Base-by-base conservation (phyloP, 2,329 filamentous ascomycete species). In the Colletotrichum sp. region DNA sequence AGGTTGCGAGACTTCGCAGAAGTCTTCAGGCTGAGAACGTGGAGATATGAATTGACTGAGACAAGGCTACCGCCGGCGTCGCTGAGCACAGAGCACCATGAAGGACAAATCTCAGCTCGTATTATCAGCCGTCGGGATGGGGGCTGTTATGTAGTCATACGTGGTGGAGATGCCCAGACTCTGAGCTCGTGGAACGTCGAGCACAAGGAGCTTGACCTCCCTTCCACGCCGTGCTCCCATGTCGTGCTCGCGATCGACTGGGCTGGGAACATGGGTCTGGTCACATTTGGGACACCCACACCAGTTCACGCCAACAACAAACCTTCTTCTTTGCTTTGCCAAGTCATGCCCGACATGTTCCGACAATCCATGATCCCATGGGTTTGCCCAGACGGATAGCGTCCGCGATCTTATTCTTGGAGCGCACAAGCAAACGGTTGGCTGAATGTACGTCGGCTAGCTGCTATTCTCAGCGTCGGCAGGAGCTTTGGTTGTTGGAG, bases 281-380 rank as follows among this genome's bases (percentile, higher is more conserved):
- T 34, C n/a, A 34, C 34, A 49, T 34, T 36, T 30, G 59, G 44
- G 70, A 65, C 70, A 52, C 26, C 44, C 34, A 55, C 34, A 68
- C 59, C 21, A 12, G 18, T 21, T 60, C 36, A 49, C 34, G 28
- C 62, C 13, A 30, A 30, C 21, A 24, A 52, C 13, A 64, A 26
- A 63, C 8, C 10, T 34, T 62, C 15, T 21, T 34, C n/a, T 62
- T 39, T 36, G 24, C 21, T 36, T 62, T 55, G 71, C 70, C 70
- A 74, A 76, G 74, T 28, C 64, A 76, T 21, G 59, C 18, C 70
- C 74, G 74, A 76, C 65, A 76, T 74, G 32, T 65, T 60, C 74
- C 70, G 74, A 73, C 72, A 71, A 72, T 36, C 65, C 64, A 74
- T 32, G 64, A 74, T 55, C n/a, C 13, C 15, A 6, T 64, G 28